These are phyloP conservation scores for Colletotrichum kahawae DNA, from an alignment of 2,329 filamentous ascomycete species.

Conservation along the genomic window DNA sequence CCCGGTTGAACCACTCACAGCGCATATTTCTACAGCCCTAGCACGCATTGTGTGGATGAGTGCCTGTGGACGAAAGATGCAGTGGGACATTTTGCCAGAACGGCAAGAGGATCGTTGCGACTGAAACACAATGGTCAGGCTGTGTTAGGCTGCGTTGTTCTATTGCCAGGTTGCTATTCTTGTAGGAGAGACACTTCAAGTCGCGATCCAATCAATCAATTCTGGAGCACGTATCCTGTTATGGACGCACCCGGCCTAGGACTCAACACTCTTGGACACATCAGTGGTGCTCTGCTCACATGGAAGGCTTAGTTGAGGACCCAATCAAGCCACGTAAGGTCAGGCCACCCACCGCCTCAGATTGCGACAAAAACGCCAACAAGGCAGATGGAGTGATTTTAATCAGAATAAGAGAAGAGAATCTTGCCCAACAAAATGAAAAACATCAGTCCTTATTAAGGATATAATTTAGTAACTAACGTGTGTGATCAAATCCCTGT, in stretches of 20 bases:
- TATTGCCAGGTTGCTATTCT: not conserved
- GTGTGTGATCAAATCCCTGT: too few species aligned
- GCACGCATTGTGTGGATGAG: not conserved
- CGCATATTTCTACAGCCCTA: not conserved
- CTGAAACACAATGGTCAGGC: not conserved
- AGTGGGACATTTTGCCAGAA: not conserved
- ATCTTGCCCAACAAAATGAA: too few species aligned
- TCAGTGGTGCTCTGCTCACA: too few species aligned
- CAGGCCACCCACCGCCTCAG: too few species aligned
- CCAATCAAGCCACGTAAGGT: too few species aligned
- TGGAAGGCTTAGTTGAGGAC: too few species aligned
- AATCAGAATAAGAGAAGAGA: too few species aligned
- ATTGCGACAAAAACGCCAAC: too few species aligned
- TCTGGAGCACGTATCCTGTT: accelerated
- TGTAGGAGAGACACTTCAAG: not conserved
- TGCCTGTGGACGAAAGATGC: not conserved
- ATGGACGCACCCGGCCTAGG: not conserved
- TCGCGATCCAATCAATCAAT: not conserved
- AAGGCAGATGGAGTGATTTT: too few species aligned
- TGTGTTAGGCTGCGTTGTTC: not conserved
- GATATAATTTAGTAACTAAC: too few species aligned
- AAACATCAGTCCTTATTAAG: too few species aligned
- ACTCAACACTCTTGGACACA: not conserved
- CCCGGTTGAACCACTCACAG: not conserved
- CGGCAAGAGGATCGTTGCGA: not conserved